Base-by-base conservation (phyloP, 2,329 filamentous ascomycete species). In the Stachybotrys elegans region DNA sequence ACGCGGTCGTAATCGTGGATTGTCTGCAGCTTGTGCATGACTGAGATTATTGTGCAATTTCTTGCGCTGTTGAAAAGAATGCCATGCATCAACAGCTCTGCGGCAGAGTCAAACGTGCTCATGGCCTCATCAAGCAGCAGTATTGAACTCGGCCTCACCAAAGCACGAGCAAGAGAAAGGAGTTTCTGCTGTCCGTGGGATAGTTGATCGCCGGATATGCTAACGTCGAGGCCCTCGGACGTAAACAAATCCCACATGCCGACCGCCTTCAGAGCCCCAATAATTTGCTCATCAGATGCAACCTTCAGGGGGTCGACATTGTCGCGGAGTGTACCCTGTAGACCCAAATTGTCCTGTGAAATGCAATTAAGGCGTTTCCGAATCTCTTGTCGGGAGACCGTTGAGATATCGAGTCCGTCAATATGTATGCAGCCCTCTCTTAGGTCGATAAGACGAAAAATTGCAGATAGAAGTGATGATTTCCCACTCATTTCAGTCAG, bases 1-100 rank as follows among this genome's bases (percentile, higher is more conserved):
- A 87, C 65, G 17, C 61, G 64, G 52, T 79, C 75, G 56, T 72
- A 76, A 46, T 72, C 70, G 34, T 72, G 60, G 29, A 78, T 71
- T 4, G 72, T 73, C 6, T 66, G 59, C n/a, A 71, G 50, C 19
- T 67, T 62, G 48, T 71, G 68, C 1, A 60, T 65, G n/a, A 71
- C 58, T 2, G 64, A 58, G 16, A 71, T 59, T 14, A 86, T 69
- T 0, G 82, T 85, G 47, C 76, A 74, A 0, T 56, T 50, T 3
- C 49, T 43, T 21, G 68, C 65, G 40, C 66, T 57, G 2, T 57
- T 45, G 1, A 43, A 46, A 8, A 69, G 53, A 11, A 67, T 51
- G 2, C 55, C 51, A 42, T 63, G 59, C 48, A 69, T 64, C 11
- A 57, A 47, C 12, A 55, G 52, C 40, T 66, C 62, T 0, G 60